Conservation (phyloP, 345 rosid species). For the Arabidopsis arenosa region DNA sequence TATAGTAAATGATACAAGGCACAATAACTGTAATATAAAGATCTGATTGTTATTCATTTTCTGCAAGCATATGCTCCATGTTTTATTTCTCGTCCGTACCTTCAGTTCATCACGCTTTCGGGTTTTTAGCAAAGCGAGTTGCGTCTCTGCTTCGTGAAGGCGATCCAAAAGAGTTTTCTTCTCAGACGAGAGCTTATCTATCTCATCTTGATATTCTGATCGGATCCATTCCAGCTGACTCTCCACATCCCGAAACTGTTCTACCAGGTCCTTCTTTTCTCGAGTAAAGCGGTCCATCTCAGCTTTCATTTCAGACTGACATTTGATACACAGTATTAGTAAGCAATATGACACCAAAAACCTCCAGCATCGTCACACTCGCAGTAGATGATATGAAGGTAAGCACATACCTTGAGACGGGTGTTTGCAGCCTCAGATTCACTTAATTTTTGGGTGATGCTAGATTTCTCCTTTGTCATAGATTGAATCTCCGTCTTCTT, state of each 20-base stretch:
- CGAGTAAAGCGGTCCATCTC: conserved; percentile 83
- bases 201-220: conserved; percentile 88
- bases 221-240: conserved; percentile 99
- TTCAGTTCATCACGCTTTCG: conserved; percentile 95
- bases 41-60: conserved; percentile 1
- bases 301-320: conserved; percentile 90
- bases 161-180: conserved; percentile 87
- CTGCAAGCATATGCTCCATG: conserved; percentile 14
- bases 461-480: conserved; percentile 72
- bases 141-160: conserved; percentile 94
- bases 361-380: conserved; percentile 11
- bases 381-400: conserved; percentile 32
- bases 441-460: conserved; percentile 65
- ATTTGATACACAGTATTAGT: conserved; percentile 40
- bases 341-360: conserved; percentile 21
- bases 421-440: conserved; percentile 76
- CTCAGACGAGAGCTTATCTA: conserved; percentile 69
- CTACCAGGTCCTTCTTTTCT: conserved; percentile 85
- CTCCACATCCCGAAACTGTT: conserved; percentile 85
- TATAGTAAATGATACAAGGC: conserved; percentile 18
- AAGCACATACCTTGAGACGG: conserved; percentile 74
- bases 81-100: conserved; percentile 52
- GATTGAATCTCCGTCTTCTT: conserved; percentile 67
- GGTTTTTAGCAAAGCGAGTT: conserved; percentile 79
- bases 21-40: conserved; percentile 9